A percentile compares a stretch with the other conserved stretches of the same genome.
These are phyloP conservation scores for Aureobasidium melanogenum DNA, from an alignment of 2,329 filamentous ascomycete species.

Conservation along the genomic window DNA sequence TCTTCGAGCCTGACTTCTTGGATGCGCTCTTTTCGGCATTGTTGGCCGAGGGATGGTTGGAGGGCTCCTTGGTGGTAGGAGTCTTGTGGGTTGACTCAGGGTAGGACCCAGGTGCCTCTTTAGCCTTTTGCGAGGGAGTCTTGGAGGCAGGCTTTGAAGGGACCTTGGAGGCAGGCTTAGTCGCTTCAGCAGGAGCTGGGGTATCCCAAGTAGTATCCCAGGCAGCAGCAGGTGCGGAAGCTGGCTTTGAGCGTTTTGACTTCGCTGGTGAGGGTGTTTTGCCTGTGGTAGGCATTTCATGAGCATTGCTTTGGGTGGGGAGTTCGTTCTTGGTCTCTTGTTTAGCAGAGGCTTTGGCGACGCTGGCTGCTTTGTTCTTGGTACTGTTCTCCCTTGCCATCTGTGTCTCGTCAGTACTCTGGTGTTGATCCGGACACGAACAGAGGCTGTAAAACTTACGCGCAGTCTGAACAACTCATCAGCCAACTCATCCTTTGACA, in stretches of 20 bases:
- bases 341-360: background rate
- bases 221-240: background rate
- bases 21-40: background rate
- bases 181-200: background rate
- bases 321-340: background rate
- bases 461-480: background rate
- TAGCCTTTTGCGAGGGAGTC: background rate
- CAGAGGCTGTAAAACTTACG: background rate
- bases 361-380: background rate
- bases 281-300: background rate
- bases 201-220: background rate
- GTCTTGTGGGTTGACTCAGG: background rate
- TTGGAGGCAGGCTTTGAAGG: background rate
- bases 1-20: background rate
- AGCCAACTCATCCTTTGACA: conserved; percentile 1
- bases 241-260: background rate
- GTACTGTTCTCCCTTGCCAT: background rate
- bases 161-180: background rate
- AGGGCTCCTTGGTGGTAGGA: background rate
- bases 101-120: background rate
- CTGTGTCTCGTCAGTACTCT: background rate
- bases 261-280: background rate
- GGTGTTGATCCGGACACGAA: too few relatives aligned
- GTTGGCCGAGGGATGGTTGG: background rate
- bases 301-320: background rate